A percentile compares a stretch with the other conserved stretches of the same genome.
Evolutionary conservation across 2,329 filamentous ascomycete genomes (phyloP).

Genomic region (Trichoderma polysporum): DNA sequence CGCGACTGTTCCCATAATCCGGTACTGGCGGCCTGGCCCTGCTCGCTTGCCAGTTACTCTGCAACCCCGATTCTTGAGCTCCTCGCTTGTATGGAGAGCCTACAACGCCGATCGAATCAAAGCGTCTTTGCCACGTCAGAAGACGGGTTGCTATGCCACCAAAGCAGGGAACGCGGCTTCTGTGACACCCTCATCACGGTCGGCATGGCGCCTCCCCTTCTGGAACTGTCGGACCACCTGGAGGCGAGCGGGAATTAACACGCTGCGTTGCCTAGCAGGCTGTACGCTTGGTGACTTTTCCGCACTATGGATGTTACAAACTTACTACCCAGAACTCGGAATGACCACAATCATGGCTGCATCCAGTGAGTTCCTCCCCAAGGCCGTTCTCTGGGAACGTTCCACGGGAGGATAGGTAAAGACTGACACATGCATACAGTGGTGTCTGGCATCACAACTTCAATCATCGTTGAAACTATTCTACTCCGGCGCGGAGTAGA

Average conservation of each 20-base stretch:
- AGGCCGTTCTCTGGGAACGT: background rate
- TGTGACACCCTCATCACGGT: background rate
- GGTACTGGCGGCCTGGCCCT: background rate
- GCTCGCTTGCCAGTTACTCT: background rate
- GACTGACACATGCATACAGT: slow-evolving; percentile 37
- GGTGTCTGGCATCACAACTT: slow-evolving; percentile 51
- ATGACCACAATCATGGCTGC: slow-evolving; percentile 51
- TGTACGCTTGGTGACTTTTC: slow-evolving; percentile 58
- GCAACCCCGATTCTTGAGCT: background rate
- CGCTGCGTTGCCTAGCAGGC: slow-evolving; percentile 53
- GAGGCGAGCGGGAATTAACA: slow-evolving; percentile 54
- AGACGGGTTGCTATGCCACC: background rate
- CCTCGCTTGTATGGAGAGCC: background rate
- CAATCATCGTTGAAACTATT: slow-evolving; percentile 52
- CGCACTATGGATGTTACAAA: slow-evolving; percentile 55
- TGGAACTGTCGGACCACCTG: slow-evolving; percentile 34
- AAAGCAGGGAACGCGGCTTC: background rate
- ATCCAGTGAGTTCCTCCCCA: slow-evolving; percentile 42
- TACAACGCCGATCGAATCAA: background rate
- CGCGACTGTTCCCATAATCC: background rate
- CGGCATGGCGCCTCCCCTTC: background rate
- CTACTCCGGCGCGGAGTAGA: slow-evolving; percentile 51
- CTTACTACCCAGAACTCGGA: slow-evolving; percentile 46
- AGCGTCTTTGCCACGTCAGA: background rate
- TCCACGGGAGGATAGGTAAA: background rate